Evolutionary conservation across 164 flowering plant species (phyloP).

Genomic region (grape (Vitis vinifera)): DNA sequence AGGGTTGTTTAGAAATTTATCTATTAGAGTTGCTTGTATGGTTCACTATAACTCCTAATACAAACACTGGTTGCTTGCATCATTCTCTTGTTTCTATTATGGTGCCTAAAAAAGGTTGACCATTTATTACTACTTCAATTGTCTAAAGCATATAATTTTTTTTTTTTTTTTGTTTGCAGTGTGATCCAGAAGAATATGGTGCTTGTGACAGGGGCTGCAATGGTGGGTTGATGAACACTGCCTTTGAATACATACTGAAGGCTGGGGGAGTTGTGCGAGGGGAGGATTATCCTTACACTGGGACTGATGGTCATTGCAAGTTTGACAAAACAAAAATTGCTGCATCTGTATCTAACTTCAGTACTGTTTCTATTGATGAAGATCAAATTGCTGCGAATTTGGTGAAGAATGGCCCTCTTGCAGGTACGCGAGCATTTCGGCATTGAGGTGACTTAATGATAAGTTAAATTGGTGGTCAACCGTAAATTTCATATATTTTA

Average conservation of each 20-base stretch:
- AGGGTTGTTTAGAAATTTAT: too few relatives aligned
- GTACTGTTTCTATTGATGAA: slow-evolving; percentile 42
- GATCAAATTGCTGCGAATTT: slow-evolving; percentile 55
- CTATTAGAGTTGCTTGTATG: too few relatives aligned
- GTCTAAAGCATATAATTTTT: too few relatives aligned
- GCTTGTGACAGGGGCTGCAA: slow-evolving; percentile 54
- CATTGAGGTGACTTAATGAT: neutral
- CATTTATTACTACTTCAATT: too few relatives aligned
- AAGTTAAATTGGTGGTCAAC: neutral
- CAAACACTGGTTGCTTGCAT: too few relatives aligned
- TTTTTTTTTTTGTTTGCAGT: slow-evolving; percentile 27
- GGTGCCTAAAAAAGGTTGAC: too few relatives aligned
- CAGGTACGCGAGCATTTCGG: slow-evolving; percentile 21
- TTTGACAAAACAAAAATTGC: slow-evolving; percentile 45
- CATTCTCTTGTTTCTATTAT: too few relatives aligned
- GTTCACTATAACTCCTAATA: too few relatives aligned
- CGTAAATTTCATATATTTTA: neutral
- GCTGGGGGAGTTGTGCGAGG: slow-evolving; percentile 50
- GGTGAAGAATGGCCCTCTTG: slow-evolving; percentile 49
- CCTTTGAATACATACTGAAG: slow-evolving; percentile 56
- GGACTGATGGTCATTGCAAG: slow-evolving; percentile 43
- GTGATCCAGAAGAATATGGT: slow-evolving; percentile 48
- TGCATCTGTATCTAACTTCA: slow-evolving; percentile 48
- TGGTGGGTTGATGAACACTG: slow-evolving; percentile 59
- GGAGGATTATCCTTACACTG: slow-evolving; percentile 57